Evolutionary conservation across 129 eudicot species (phyloP).

Genomic region (Apium graveolens): DNA sequence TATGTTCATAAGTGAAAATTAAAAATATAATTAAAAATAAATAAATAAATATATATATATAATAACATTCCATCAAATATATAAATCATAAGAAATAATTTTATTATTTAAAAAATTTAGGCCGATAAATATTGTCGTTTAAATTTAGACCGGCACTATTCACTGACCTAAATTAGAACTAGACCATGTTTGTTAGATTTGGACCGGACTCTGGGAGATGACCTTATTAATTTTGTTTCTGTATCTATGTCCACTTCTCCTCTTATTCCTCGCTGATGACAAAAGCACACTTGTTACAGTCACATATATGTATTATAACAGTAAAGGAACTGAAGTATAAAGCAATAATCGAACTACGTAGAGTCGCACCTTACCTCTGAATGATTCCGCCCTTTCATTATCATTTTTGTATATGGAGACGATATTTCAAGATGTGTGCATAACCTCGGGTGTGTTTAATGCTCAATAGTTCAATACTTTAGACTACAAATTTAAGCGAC

Average conservation of each 20-base stretch:
- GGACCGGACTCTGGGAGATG: no score
- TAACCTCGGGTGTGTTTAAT: neutral
- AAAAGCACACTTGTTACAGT: neutral
- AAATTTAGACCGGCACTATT: no score
- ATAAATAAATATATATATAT: no score
- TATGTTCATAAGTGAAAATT: no score
- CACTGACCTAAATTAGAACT: no score
- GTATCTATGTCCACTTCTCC: neutral
- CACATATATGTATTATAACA: neutral
- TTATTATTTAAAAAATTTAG: no score
- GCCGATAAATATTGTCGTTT: no score
- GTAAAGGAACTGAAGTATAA: constrained; percentile 8
- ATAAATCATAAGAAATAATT: no score
- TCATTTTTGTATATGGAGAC: no score
- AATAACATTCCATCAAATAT: no score
- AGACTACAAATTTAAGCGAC: constrained; percentile 6
- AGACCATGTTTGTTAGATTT: no score
- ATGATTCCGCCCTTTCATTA: neutral
- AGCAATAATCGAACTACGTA: neutral
- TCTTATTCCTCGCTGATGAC: neutral
- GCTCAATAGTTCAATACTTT: constrained; percentile 14
- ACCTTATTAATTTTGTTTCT: neutral
- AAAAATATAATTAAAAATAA: no score
- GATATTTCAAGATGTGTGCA: neutral
- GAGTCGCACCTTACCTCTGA: neutral